phyloP scores from a whole-genome alignment of 2,329 filamentous ascomycete genomes.

The Phoma sp. region DNA sequence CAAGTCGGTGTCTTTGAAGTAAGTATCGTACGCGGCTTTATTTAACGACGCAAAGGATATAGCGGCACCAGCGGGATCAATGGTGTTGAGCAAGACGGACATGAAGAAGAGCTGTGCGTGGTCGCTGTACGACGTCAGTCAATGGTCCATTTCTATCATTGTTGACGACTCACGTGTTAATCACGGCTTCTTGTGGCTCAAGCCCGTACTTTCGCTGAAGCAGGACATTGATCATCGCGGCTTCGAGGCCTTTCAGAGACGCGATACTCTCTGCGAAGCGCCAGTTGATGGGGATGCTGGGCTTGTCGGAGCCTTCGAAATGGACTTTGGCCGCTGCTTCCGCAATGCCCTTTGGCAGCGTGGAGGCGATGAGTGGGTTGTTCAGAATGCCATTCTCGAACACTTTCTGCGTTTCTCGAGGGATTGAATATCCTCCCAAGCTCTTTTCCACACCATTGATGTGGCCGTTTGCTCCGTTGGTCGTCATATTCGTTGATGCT shows the following conservation, averaged over 20 bases:
- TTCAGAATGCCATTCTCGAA: slow-evolving; percentile 52
- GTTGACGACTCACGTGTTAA: slow-evolving; percentile 53
- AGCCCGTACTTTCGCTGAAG: slow-evolving; percentile 56
- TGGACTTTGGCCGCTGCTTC: slow-evolving; percentile 47
- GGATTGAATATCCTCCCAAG: slow-evolving; percentile 35
- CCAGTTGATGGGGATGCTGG: slow-evolving; percentile 64
- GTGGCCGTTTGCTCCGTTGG: slow-evolving; percentile 2
- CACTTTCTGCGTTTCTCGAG: slow-evolving; percentile 32
- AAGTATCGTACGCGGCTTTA: slow-evolving; percentile 27
- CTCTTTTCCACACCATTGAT: slow-evolving; percentile 9
- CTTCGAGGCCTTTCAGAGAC: slow-evolving; percentile 59
- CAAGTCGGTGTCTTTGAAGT: slow-evolving; percentile 40
- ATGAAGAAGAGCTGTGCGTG: slow-evolving; percentile 56
- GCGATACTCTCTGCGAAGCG: slow-evolving; percentile 63
- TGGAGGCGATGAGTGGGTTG: slow-evolving; percentile 51
- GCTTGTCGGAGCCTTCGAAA: slow-evolving; percentile 55
- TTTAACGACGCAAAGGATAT: slow-evolving; percentile 19
- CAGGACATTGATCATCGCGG: slow-evolving; percentile 55
- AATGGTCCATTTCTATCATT: not conserved
- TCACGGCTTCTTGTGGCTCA: slow-evolving; percentile 51
- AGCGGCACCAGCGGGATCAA: slow-evolving; percentile 43
- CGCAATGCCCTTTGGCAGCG: slow-evolving; percentile 47
- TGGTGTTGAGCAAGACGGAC: slow-evolving; percentile 47
- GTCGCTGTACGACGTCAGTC: slow-evolving; percentile 36
- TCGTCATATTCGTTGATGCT: slow-evolving; percentile 4